These are phyloP conservation scores for Suillus spraguei DNA, from an alignment of 768 basidiomycete genomes.

Conservation along the genomic window DNA sequence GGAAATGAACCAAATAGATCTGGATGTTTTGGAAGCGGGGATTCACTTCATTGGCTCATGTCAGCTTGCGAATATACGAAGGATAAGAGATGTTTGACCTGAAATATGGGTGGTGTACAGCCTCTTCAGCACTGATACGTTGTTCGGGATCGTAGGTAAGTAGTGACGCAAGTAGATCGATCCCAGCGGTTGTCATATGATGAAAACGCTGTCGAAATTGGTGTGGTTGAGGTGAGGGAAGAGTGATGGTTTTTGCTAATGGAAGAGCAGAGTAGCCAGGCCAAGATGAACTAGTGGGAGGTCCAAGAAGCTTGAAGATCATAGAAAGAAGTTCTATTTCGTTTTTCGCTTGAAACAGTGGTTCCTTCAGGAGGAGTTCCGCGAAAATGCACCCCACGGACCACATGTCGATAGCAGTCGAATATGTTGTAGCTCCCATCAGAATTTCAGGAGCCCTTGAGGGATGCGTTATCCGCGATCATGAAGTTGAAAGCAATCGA, in stretches of 20 bases:
- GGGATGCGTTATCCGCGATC: constrained; percentile 18
- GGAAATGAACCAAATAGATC: constrained; percentile 96
- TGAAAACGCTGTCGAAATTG: constrained; percentile 87
- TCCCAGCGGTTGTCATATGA: constrained; percentile 79
- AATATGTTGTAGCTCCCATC: constrained; percentile 90
- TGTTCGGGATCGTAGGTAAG: constrained; percentile 88
- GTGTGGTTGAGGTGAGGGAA: constrained; percentile 73
- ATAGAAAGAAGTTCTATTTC: constrained; percentile 91
- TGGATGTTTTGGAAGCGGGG: constrained; percentile 93
- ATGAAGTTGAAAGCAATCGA: constrained; percentile 21
- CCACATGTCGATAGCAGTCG: constrained; percentile 98
- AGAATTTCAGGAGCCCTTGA: constrained; percentile 92
- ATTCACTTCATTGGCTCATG: constrained; percentile 58
- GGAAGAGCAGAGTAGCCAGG: constrained; percentile 82
- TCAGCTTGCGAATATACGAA: constrained; percentile 8
- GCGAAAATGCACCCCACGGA: constrained; percentile 99
- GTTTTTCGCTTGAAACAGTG: constrained; percentile 95
- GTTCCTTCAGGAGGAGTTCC: constrained; percentile 92
- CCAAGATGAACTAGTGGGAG: constrained; percentile 89
- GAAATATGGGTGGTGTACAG: constrained; percentile 90
- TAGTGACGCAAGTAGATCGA: constrained; percentile 81
- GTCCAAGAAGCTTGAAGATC: constrained; percentile 94
- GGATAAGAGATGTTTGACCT: constrained; percentile 45
- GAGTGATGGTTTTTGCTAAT: constrained; percentile 73
- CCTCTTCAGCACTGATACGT: constrained; percentile 89